Evolutionary conservation across 352 stramenopile genomes (phyloP).

Genomic region (Phytopythium montanum): DNA sequence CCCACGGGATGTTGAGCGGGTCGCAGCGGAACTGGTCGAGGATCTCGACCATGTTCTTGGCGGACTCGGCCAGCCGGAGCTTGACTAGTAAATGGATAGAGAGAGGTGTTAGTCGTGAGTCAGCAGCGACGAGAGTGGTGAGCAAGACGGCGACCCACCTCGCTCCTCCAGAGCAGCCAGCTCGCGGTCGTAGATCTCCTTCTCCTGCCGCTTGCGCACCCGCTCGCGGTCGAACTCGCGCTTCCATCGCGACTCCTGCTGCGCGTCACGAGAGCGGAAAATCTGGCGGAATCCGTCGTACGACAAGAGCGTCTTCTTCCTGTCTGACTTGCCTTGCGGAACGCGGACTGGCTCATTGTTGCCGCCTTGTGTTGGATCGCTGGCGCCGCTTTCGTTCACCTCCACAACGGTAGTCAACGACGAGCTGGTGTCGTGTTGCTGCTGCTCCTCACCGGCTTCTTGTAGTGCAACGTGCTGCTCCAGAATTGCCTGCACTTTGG

Average conservation of each 20-base stretch:
- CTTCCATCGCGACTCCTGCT: slow-evolving; percentile 51
- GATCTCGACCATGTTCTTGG: slow-evolving; percentile 68
- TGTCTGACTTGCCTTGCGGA: slow-evolving; percentile 8
- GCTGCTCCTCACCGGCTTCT: slow-evolving; percentile 11
- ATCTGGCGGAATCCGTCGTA: slow-evolving; percentile 61
- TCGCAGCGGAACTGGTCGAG: slow-evolving; percentile 55
- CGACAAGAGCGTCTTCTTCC: slow-evolving; percentile 33
- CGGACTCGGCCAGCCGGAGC: slow-evolving; percentile 59
- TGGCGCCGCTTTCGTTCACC: neutral
- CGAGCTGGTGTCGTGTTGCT: neutral
- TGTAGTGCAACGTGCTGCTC: slow-evolving; percentile 32
- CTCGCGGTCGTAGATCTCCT: slow-evolving; percentile 67
- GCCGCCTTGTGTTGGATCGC: neutral
- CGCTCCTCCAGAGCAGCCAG: slow-evolving; percentile 64
- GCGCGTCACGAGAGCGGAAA: slow-evolving; percentile 49
- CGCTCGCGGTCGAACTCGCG: slow-evolving; percentile 73
- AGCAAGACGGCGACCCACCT: slow-evolving; percentile 20
- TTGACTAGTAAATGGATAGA: slow-evolving; percentile 36
- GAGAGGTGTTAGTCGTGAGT: neutral
- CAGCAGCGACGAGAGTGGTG: neutral
- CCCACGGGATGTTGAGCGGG: slow-evolving; percentile 49
- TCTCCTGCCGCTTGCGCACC: slow-evolving; percentile 44
- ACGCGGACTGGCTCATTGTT: neutral
- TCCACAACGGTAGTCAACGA: neutral
- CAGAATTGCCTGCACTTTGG: slow-evolving; percentile 58